Evolutionary conservation across 768 basidiomycete species (phyloP), one percentile per base, ranked within the genome.

Genomic region (Suillus sp.): DNA sequence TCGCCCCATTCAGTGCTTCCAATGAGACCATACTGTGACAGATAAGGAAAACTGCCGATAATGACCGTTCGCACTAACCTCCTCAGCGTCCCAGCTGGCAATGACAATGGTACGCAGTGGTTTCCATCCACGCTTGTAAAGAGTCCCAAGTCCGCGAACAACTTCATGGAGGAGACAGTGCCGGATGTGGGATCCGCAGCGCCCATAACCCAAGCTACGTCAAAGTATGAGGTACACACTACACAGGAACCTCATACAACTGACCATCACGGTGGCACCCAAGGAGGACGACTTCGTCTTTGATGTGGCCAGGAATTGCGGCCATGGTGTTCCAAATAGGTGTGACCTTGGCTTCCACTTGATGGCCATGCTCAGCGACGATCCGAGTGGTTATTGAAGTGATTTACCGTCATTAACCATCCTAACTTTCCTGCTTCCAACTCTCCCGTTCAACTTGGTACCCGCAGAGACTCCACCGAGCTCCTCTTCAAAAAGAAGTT

Each of bases 1-100:
- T 98, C 96, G 3, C 88, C 94, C 85, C 90, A 96, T 75, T 98
- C 96, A 4, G 93, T 96, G 69, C 89, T 91, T 32, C 96, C 96
- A 42, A 93, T 72, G 47, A 94, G 81, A 30, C 91, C 92, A 60
- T 84, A 83, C 82, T 83, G 60, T 4, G n/a, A 9, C 20, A 20
- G 27, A n/a, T 59, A 37, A 60, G 64, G 50, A 30, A 50, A 18
- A 32, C 20, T 57, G 5, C 53, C 25, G 18, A 40, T 20, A 25
- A 47, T 18, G 1, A 63, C 7, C 50, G n/a, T 43, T 51, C 13
- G 30, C 6, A 65, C 75, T 54, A 64, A 83, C 84, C 79, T 87
- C 83, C 71, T 92, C 92, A 1, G 83, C 92, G 70, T 93, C 92
- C 92, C 92, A 94, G 68, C 86, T 89, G 1, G 87, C 89, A 56